These are phyloP conservation scores for Malus asiatica DNA, from an alignment of 306 rosid genomes.

Conservation along the genomic window DNA sequence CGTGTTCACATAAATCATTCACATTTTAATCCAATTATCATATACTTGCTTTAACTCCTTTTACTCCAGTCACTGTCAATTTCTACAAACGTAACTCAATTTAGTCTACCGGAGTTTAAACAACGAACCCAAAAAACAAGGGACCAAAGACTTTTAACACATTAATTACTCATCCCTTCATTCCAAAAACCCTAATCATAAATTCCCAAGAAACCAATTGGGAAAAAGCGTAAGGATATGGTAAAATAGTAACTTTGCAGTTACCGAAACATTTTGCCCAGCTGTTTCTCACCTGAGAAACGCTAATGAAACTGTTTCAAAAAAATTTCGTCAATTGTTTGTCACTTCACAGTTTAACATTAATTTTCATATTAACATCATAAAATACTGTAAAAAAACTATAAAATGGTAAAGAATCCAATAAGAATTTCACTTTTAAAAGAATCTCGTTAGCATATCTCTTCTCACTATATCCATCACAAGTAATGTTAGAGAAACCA, in stretches of 20 bases:
- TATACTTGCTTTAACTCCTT: neutral
- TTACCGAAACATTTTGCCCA: constrained; percentile 5
- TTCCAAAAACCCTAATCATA: constrained; percentile 7
- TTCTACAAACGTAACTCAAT: constrained; percentile 1
- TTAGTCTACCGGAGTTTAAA: neutral
- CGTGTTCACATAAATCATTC: too few species aligned
- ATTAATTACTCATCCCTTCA: neutral
- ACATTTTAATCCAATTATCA: neutral
- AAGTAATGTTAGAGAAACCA: fast-evolving
- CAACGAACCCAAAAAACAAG: neutral
- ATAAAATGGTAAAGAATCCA: too few species aligned
- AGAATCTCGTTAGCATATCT: too few species aligned
- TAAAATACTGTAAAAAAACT: fast-evolving
- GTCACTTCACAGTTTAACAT: fast-evolving
- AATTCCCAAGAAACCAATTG: constrained; percentile 8
- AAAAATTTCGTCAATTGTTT: too few species aligned
- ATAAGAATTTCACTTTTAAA: too few species aligned
- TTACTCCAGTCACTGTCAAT: neutral
- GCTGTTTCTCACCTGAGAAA: neutral
- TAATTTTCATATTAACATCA: too few species aligned
- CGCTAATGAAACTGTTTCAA: too few species aligned
- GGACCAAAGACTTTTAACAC: neutral
- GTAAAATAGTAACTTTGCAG: constrained; percentile 5
- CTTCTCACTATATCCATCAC: fast-evolving
- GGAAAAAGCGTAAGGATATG: neutral